Evolutionary conservation across 306 rosid species (phyloP).

Genomic region (Cucurbita pepo): DNA sequence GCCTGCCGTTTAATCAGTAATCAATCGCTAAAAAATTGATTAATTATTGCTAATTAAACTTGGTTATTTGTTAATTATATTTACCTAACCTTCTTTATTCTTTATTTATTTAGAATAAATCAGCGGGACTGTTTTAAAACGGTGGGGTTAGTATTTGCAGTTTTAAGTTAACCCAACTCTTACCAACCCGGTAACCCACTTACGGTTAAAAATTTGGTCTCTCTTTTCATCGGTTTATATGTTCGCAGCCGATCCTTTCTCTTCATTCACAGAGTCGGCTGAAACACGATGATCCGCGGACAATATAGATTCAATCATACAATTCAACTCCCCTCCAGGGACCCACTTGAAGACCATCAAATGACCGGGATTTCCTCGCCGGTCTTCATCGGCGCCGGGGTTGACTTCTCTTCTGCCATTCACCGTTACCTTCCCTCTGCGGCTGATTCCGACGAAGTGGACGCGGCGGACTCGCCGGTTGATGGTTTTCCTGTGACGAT

Average conservation of each 20-base stretch:
- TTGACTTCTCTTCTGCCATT: slow-evolving; percentile 16
- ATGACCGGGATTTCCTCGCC: slow-evolving; percentile 4
- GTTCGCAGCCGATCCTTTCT: not conserved
- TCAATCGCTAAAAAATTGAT: not conserved
- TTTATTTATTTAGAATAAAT: not conserved
- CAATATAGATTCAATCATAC: not conserved
- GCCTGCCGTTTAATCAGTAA: not conserved
- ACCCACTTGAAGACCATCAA: not conserved
- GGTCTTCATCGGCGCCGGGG: slow-evolving; percentile 9
- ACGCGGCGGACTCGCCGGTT: not conserved
- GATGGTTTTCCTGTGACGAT: slow-evolving; percentile 41
- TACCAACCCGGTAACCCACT: not conserved
- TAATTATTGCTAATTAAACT: not conserved
- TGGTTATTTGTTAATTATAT: not conserved
- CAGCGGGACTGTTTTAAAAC: not conserved
- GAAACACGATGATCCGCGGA: slow-evolving; percentile 1
- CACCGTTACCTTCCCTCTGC: slow-evolving; percentile 27
- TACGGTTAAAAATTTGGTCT: not conserved
- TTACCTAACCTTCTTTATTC: not conserved
- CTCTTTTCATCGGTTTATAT: not conserved
- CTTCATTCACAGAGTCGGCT: not conserved
- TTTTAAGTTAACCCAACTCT: not conserved
- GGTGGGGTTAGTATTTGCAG: not conserved
- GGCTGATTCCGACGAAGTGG: slow-evolving; percentile 24
- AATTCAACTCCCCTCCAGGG: slow-evolving; percentile 1